Conservation (phyloP, 2,329 filamentous ascomycete genomes). For the Talaromyces sp. region DNA sequence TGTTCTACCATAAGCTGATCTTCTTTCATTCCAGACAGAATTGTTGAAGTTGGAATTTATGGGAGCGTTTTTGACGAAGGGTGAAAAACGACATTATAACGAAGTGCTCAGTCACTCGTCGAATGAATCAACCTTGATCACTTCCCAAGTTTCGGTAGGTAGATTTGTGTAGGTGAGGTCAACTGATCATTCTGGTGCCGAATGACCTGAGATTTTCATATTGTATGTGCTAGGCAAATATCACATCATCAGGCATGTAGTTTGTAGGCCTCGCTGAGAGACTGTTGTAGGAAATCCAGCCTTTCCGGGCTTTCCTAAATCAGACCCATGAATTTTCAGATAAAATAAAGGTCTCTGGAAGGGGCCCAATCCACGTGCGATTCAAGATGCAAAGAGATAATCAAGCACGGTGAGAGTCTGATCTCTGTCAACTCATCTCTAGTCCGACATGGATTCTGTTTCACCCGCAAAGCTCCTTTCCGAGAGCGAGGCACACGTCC, state of each 20-base stretch:
- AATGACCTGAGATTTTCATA: not conserved
- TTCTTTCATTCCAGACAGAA: not conserved
- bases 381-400: not conserved
- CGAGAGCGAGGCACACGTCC: not conserved
- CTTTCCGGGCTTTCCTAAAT: not conserved
- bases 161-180: not conserved
- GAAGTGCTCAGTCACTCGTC: not conserved
- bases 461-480: not conserved
- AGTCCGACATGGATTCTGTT: not conserved
- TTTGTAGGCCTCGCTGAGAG: not conserved
- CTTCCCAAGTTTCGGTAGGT: not conserved
- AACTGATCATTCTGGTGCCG: not conserved
- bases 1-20: not conserved
- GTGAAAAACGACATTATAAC: not conserved
- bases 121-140: not conserved
- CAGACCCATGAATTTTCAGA: not conserved
- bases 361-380: not conserved
- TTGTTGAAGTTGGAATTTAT: not conserved
- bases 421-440: not conserved
- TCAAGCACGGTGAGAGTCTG: too few species aligned
- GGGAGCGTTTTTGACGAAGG: not conserved
- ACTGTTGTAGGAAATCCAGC: not conserved
- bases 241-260: not conserved
- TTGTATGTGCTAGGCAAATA: not conserved
- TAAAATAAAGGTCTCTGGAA: not conserved